Conservation (phyloP, 331 rosid genomes). For the Malus hybrid region DNA sequence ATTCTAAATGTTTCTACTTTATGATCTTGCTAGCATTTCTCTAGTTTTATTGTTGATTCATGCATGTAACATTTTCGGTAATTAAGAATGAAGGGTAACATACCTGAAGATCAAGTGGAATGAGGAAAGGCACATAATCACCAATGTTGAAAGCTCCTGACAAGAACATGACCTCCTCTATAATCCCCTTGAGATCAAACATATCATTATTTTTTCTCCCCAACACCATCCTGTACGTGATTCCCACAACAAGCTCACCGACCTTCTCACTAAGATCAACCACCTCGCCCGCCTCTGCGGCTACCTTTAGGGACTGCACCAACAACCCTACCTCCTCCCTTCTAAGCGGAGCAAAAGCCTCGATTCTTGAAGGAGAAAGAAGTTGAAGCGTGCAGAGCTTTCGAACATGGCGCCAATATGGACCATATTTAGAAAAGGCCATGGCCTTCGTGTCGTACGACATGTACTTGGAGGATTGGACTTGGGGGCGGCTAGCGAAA, state of each 20-base stretch:
- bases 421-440: neutral
- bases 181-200: constrained; percentile 12
- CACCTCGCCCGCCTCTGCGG: neutral
- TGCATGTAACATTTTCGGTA: no score
- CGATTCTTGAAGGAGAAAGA: constrained; percentile 6
- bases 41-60: no score
- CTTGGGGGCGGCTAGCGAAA: constrained; percentile 5
- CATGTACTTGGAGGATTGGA: neutral
- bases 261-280: constrained; percentile 18
- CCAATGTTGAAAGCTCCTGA: constrained; percentile 15
- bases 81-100: no score
- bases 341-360: constrained; percentile 14
- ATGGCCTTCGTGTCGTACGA: constrained; percentile 3
- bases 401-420: constrained; percentile 8
- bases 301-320: constrained; percentile 2
- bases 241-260: neutral
- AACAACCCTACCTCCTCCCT: neutral
- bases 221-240: constrained; percentile 6
- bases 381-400: constrained; percentile 1
- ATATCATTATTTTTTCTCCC: neutral
- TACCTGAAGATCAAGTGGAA: constrained; percentile 26
- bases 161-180: neutral
- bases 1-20: no score
- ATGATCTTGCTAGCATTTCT: no score
- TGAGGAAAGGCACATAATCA: constrained; percentile 3